These are phyloP conservation scores for Cladosporium cucumerinum DNA, from an alignment of 2,329 filamentous ascomycete genomes.

Conservation along the genomic window DNA sequence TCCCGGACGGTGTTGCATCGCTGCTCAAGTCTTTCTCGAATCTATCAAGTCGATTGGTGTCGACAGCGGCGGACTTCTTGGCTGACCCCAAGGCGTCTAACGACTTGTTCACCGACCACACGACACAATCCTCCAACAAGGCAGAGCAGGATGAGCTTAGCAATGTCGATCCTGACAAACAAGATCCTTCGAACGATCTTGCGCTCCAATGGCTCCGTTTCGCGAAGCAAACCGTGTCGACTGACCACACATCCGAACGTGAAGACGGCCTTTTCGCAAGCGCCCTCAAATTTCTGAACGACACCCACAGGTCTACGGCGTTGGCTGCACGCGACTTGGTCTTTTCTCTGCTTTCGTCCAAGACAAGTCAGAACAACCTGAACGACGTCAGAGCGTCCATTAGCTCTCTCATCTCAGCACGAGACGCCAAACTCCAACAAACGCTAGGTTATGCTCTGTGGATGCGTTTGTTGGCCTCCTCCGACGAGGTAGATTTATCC, in stretches of 20 bases:
- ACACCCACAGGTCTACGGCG: constrained; percentile 3
- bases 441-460: constrained; percentile 28
- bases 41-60: not conserved
- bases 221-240: not conserved
- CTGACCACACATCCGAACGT: not conserved
- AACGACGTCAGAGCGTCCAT: not conserved
- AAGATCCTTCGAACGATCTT: not conserved
- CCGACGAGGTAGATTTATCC: not conserved
- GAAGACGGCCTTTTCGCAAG: not conserved
- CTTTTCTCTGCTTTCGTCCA: constrained; percentile 1
- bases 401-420: not conserved
- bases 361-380: not conserved
- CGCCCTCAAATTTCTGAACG: not conserved
- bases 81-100: not conserved
- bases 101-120: not conserved
- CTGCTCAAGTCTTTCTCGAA: not conserved
- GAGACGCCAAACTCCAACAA: constrained; percentile 14
- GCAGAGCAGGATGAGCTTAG: not conserved
- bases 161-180: not conserved
- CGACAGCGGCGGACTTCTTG: not conserved
- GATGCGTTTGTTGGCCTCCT: constrained; percentile 25
- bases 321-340: constrained; percentile 12
- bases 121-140: not conserved
- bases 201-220: constrained; percentile 8
- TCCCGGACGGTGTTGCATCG: constrained; percentile 4